Evolutionary conservation across 140 eudicot genomes (phyloP).

Genomic region (Senecio squalidus): DNA sequence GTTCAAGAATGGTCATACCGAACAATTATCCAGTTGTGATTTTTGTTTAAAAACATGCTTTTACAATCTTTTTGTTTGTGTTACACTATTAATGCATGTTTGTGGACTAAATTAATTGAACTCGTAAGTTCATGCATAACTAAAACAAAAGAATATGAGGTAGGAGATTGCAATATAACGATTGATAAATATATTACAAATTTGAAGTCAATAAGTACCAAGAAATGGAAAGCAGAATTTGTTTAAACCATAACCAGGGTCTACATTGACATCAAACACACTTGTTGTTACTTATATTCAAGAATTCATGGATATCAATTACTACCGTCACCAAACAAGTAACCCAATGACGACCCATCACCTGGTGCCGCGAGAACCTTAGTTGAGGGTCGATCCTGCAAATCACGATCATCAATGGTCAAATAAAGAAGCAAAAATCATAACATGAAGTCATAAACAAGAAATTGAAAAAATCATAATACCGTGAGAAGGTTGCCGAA

Average conservation of each 20-base stretch:
- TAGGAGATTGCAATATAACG: constrained; percentile 12
- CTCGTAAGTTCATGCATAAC: background rate
- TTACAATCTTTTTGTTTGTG: too few relatives aligned
- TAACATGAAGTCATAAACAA: background rate
- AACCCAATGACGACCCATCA: constrained; percentile 71
- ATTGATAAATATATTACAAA: constrained; percentile 31
- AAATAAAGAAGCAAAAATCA: background rate
- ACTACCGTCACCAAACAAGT: constrained; percentile 56
- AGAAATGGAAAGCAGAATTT: constrained; percentile 28
- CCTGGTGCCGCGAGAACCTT: constrained; percentile 83
- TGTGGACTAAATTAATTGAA: background rate
- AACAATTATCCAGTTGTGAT: too few relatives aligned
- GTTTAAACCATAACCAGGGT: constrained; percentile 28
- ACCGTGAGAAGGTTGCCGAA: constrained; percentile 77
- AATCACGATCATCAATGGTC: background rate
- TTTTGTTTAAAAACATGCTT: too few relatives aligned
- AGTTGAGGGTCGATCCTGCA: constrained; percentile 69
- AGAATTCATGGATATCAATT: constrained; percentile 20
- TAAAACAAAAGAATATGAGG: background rate
- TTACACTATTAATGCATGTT: background rate
- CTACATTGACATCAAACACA: constrained; percentile 31
- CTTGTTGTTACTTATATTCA: constrained; percentile 5
- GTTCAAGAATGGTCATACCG: too few relatives aligned
- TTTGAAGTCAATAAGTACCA: constrained; percentile 26
- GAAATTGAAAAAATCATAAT: constrained; percentile 20